These are phyloP conservation scores for Leptographium procerum DNA, from an alignment of 2,329 filamentous ascomycete species.

Conservation along the genomic window DNA sequence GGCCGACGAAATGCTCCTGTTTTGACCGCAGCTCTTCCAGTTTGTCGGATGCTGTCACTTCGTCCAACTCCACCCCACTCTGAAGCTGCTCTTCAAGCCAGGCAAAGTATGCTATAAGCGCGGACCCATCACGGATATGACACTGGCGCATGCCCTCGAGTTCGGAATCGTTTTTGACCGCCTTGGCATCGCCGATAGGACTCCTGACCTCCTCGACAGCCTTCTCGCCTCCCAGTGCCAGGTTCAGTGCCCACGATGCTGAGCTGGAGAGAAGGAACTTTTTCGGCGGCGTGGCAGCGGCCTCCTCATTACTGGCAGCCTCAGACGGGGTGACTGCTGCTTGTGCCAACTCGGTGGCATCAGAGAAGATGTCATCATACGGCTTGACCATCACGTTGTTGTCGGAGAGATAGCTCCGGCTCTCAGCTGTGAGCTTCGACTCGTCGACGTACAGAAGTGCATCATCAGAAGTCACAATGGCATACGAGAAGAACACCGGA, in stretches of 20 bases:
- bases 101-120: constrained; percentile 83
- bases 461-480: constrained; percentile 65
- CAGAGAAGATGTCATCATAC: constrained; percentile 71
- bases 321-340: constrained; percentile 10
- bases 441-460: constrained; percentile 79
- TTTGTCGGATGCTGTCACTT: constrained; percentile 86
- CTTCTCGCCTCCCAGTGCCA: constrained; percentile 74
- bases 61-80: constrained; percentile 65
- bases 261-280: constrained; percentile 83
- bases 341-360: constrained; percentile 54
- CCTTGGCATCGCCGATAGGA: constrained; percentile 81
- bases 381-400: constrained; percentile 65
- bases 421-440: constrained; percentile 60
- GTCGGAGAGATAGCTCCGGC: constrained; percentile 55
- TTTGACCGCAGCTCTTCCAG: constrained; percentile 63
- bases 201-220: constrained; percentile 80
- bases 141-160: constrained; percentile 87
- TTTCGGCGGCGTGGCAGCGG: constrained; percentile 21
- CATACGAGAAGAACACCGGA: constrained; percentile 96
- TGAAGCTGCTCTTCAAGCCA: constrained; percentile 88
- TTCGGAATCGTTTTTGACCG: constrained; percentile 85
- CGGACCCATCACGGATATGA: constrained; percentile 86
- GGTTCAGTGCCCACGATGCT: constrained; percentile 85
- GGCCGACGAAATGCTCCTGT: constrained; percentile 66
- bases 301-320: constrained; percentile 9